Percentiles rank a stretch among this genome's conserved stretches.
These are phyloP conservation scores for Cyclotella atomus DNA, from an alignment of 108 stramenopile genomes.

Conservation along the genomic window DNA sequence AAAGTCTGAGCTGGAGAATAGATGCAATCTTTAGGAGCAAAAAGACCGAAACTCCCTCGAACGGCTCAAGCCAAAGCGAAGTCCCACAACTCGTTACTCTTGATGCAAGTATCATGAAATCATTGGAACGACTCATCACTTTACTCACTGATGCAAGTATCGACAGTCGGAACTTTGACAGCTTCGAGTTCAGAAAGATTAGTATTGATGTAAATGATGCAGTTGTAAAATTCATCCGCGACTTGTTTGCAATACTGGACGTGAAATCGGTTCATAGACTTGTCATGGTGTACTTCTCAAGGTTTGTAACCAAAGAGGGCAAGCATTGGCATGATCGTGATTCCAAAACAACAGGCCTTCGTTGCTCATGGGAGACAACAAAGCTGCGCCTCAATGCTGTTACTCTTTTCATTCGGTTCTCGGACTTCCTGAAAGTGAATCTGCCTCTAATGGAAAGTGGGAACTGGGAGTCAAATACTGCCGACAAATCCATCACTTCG, in stretches of 20 bases:
- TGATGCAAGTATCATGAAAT: conserved; percentile 64
- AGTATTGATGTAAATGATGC: conserved; percentile 91
- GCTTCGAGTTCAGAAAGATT: conserved; percentile 78
- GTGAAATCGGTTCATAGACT: conserved; percentile 71
- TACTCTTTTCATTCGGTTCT: conserved; percentile 82
- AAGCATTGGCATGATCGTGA: conserved; percentile 80
- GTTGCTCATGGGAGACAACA: conserved; percentile 84
- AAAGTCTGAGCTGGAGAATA: conserved; percentile 80
- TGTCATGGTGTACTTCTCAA: conserved; percentile 70
- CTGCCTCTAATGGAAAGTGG: conserved; percentile 79
- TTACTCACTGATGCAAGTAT: conserved; percentile 84
- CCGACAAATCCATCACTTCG: conserved; percentile 28
- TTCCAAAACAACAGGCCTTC: conserved; percentile 73
- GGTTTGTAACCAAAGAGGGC: conserved; percentile 73
- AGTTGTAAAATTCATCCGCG: conserved; percentile 78
- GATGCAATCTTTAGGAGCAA: conserved; percentile 52
- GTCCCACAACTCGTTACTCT: conserved; percentile 67
- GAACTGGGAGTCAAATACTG: conserved; percentile 56
- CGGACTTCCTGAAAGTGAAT: conserved; percentile 76
- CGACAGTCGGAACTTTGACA: conserved; percentile 86
- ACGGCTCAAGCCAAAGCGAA: conserved; percentile 22
- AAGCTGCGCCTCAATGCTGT: conserved; percentile 83
- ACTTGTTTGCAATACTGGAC: conserved; percentile 81
- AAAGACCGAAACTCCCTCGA: conserved; percentile 9
- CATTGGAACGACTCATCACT: conserved; percentile 67